Conservation (phyloP, 2,329 filamentous ascomycete species). For the Colletotrichum viniferum region DNA sequence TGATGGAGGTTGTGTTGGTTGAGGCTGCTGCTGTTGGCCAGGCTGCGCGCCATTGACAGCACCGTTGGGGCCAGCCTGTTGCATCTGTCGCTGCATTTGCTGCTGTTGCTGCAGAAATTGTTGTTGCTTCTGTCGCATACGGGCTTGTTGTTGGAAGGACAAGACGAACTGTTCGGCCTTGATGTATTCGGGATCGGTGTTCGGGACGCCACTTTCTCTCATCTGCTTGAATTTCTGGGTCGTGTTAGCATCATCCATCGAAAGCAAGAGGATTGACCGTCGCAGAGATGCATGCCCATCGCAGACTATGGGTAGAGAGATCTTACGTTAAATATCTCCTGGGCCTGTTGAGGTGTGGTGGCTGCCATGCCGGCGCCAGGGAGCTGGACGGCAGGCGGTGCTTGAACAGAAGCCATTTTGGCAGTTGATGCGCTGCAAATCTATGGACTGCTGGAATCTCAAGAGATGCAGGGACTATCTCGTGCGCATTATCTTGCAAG, state of each 20-base stretch:
- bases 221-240: conserved; percentile 84
- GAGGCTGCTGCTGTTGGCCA: conserved; percentile 33
- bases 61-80: conserved; percentile 59
- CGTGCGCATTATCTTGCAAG: conserved; percentile 22
- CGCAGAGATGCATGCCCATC: neutral
- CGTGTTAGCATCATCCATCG: neutral
- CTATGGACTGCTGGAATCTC: conserved; percentile 21
- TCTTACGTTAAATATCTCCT: conserved; percentile 73
- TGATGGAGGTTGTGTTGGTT: conserved; percentile 38
- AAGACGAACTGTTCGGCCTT: conserved; percentile 79
- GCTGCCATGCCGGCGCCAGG: conserved; percentile 66
- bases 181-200: conserved; percentile 84
- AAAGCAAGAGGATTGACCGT: neutral
- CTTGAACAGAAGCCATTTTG: conserved; percentile 80
- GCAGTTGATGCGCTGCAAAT: conserved; percentile 8
- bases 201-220: conserved; percentile 82
- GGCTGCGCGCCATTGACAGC: conserved; percentile 54
- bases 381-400: conserved; percentile 71
- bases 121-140: conserved; percentile 54
- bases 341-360: conserved; percentile 77
- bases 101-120: conserved; percentile 45
- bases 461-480: conserved; percentile 19
- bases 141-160: conserved; percentile 71
- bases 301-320: neutral
- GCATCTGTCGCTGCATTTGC: conserved; percentile 55